phyloP scores from a whole-genome alignment of 441 rosid genomes.

The Euphorbia schlechtendalii region DNA sequence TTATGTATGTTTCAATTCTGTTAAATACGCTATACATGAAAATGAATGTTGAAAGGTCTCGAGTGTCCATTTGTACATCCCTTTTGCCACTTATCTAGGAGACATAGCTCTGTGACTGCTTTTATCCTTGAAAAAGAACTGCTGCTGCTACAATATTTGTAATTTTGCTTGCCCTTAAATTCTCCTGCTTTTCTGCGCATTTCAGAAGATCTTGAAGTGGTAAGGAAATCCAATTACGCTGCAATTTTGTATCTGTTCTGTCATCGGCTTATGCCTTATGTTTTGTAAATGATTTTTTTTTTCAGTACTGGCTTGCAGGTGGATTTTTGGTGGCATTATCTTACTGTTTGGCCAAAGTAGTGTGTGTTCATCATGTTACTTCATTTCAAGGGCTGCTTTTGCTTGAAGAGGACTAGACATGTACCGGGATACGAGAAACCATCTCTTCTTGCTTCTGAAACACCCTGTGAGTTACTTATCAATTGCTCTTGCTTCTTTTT shows the following conservation, averaged over 20 bases:
- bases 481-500: not conserved
- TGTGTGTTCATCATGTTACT: slow-evolving; percentile 6
- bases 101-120: not conserved
- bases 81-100: not conserved
- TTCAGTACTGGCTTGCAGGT: slow-evolving; percentile 13
- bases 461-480: slow-evolving; percentile 57
- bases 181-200: not conserved
- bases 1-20: not conserved
- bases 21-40: not conserved
- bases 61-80: too few species aligned
- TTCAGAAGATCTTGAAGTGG: not conserved
- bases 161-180: not conserved
- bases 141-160: not conserved
- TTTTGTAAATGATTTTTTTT: not conserved
- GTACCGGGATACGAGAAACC: slow-evolving; percentile 61
- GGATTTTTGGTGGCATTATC: slow-evolving; percentile 6
- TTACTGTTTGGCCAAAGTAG: not conserved
- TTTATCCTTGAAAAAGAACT: not conserved
- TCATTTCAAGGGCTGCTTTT: slow-evolving; percentile 40
- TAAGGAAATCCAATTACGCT: not conserved
- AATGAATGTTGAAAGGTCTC: not conserved
- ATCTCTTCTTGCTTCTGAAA: slow-evolving; percentile 59
- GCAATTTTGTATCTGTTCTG: not conserved
- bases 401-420: slow-evolving; percentile 28
- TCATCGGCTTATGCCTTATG: not conserved